phyloP scores from a whole-genome alignment of 345 rosid genomes.

The Schrenkiella parvula region DNA sequence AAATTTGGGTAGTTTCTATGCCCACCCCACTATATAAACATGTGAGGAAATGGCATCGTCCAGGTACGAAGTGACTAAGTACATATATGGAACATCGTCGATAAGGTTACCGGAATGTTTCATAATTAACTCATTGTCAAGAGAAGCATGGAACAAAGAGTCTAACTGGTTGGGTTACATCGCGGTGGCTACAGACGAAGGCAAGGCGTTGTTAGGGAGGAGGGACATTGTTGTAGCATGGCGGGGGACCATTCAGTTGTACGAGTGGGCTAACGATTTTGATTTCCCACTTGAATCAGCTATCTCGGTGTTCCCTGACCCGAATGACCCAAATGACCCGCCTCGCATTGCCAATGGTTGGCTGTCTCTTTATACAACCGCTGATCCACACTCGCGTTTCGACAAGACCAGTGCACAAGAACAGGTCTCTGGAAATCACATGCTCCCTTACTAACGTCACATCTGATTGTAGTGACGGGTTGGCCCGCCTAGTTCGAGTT shows the following conservation, averaged over 20 bases:
- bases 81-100: slow-evolving; percentile 43
- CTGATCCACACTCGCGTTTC: slow-evolving; percentile 27
- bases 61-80: slow-evolving; percentile 41
- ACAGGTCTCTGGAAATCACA: slow-evolving; percentile 24
- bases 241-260: slow-evolving; percentile 42
- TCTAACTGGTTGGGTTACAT: slow-evolving; percentile 45
- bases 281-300: slow-evolving; percentile 35
- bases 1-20: background rate
- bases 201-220: slow-evolving; percentile 39
- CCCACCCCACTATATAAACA: background rate
- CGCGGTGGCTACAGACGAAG: slow-evolving; percentile 52
- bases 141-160: slow-evolving; percentile 36
- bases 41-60: background rate
- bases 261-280: slow-evolving; percentile 36
- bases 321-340: background rate
- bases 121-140: slow-evolving; percentile 33
- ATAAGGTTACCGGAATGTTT: slow-evolving; percentile 35
- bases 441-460: background rate
- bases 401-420: slow-evolving; percentile 41
- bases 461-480: background rate
- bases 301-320: slow-evolving; percentile 29
- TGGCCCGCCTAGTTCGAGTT: background rate
- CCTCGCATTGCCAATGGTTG: slow-evolving; percentile 39
- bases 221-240: slow-evolving; percentile 51
- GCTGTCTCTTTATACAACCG: slow-evolving; percentile 34